Evolutionary conservation across 2,329 filamentous ascomycete genomes (phyloP).

Genomic region (Aureobasidium sp.): DNA sequence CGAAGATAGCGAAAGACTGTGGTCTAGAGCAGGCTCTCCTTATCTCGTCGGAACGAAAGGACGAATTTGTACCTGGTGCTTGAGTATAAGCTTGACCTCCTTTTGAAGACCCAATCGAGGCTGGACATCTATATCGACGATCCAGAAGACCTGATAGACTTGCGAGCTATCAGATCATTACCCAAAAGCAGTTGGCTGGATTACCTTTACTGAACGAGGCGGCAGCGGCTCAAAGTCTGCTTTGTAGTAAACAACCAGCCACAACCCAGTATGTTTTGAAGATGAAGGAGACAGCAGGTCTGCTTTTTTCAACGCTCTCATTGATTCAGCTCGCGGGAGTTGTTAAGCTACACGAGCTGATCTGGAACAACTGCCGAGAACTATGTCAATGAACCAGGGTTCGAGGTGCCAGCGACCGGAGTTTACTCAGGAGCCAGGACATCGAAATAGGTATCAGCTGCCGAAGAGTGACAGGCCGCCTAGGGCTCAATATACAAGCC

Average conservation of each 20-base stretch:
- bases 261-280: neutral
- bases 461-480: neutral
- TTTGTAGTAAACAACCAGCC: too few species aligned
- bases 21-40: constrained; percentile 9
- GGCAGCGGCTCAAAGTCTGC: neutral
- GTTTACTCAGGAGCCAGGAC: too few species aligned
- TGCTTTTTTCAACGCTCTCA: neutral
- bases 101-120: neutral
- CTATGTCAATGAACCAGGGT: neutral
- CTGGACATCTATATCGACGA: too few species aligned
- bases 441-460: neutral
- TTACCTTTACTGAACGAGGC: neutral
- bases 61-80: neutral
- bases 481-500: neutral
- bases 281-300: neutral
- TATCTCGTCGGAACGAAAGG: neutral
- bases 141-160: neutral
- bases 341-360: neutral
- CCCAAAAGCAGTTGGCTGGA: too few species aligned
- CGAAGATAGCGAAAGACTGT: constrained; percentile 9
- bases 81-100: neutral
- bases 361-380: neutral
- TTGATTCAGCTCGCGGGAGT: neutral
- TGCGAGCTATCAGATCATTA: neutral
- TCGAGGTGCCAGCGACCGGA: neutral